Evolutionary conservation across 139 green algal genomes (phyloP), one percentile per base, ranked within the genome.

Genomic region (Chlamydomonas applanata): DNA sequence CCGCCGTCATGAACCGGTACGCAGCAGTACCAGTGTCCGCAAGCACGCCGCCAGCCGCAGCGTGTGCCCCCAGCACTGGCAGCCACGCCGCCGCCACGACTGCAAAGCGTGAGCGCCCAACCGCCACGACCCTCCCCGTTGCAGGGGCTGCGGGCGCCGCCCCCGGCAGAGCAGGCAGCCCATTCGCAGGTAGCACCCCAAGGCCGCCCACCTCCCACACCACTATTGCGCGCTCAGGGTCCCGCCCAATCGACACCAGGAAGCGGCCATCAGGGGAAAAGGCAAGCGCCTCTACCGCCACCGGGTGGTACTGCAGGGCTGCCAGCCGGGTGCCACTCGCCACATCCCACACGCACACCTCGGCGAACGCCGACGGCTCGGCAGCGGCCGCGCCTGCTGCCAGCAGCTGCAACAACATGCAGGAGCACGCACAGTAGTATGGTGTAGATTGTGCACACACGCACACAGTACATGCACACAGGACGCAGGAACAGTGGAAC

Each of bases 151-250:
- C 40, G 11, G 40, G 40, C 7, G 40, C n/a, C n/a, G n/a, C 40
- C 7, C 40, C 40, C 40, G 40, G 40, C 40, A 49, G 7, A 49
- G 40, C 40, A 7, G 11, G 7, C 40, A 11, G 7, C 7, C 7
- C 40, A 49, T 11, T 11, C 7, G 40, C 7, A 19, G 40, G 7
- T 49, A 7, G 7, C 40, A 7, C 40, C 11, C 7, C 11, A 11
- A 19, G 40, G 40, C 40, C 40, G 7, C 40, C 40, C 2, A 90
- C 72, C 49, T 87, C 80, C 86, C 86, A 93, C 71, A 93, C 72
- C 4, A 81, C 80, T 19, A 93, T 60, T 25, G 67, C 71, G 22
- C 76, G 40, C 57, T 92, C 87, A 2, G 82, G 83, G 30, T 75
- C 44, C 14, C 59, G 35, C 1, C 82, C 79, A 1, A 86, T 27